phyloP scores from a whole-genome alignment of 192 early-diverging fungal species.

The Coemansia sp. region DNA sequence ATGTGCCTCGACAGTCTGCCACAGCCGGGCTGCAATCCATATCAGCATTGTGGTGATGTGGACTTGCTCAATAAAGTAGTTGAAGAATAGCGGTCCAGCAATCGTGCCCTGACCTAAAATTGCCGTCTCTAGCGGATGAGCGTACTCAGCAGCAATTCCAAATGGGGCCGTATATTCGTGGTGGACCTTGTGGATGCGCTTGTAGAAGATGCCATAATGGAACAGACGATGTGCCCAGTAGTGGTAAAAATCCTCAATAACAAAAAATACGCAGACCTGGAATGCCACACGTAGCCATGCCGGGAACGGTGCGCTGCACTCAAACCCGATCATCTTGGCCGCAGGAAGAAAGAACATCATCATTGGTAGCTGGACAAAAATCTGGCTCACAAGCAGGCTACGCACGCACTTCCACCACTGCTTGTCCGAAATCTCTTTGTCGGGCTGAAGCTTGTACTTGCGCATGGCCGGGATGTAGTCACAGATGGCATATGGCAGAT shows the following conservation, averaged over 20 bases:
- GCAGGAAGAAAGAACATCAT: slow-evolving; percentile 64
- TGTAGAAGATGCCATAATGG: slow-evolving; percentile 70
- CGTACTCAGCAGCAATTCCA: slow-evolving; percentile 72
- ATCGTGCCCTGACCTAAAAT: slow-evolving; percentile 67
- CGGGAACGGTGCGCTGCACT: slow-evolving; percentile 66
- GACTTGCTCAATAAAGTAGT: slow-evolving; percentile 56
- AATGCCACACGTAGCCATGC: slow-evolving; percentile 52
- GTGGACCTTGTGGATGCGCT: slow-evolving; percentile 77
- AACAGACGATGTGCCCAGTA: slow-evolving; percentile 73
- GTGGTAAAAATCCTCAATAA: slow-evolving; percentile 69
- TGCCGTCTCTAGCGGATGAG: slow-evolving; percentile 68
- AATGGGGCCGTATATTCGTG: slow-evolving; percentile 75
- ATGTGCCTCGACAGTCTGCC: slow-evolving; percentile 70
- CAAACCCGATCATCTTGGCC: slow-evolving; percentile 64
- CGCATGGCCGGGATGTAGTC: slow-evolving; percentile 79
- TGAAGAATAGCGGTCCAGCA: slow-evolving; percentile 59
- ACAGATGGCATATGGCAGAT: slow-evolving; percentile 75
- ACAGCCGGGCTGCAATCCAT: slow-evolving; percentile 68
- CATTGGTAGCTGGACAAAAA: slow-evolving; percentile 68
- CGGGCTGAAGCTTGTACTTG: slow-evolving; percentile 73
- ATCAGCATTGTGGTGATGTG: slow-evolving; percentile 68
- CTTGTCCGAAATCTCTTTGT: slow-evolving; percentile 55
- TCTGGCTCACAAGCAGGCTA: slow-evolving; percentile 63
- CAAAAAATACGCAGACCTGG: slow-evolving; percentile 60
- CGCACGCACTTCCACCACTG: slow-evolving; percentile 61